Evolutionary conservation across 1,139 yeast species (phyloP), one percentile per base, ranked within the genome.

Genomic region (Saccharomyces pastorianus): DNA sequence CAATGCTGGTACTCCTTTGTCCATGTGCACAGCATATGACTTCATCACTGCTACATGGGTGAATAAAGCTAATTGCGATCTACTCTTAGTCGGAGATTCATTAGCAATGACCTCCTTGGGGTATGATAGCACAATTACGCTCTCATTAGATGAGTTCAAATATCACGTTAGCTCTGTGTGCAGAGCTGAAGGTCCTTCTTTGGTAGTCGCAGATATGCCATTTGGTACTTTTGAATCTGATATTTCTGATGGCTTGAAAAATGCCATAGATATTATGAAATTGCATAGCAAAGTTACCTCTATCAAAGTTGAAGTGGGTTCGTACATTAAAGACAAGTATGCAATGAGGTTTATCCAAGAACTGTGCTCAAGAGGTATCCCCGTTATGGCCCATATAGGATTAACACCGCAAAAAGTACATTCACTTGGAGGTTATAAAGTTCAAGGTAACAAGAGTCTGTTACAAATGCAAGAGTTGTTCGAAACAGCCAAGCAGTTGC

Each of bases 311-410:
- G 99, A 93, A 71, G 96, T 96, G 6, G 95, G 95, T 0, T 77
- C 82, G 4, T 71, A 88, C 28, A 76, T 83, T 0, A 69, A 75
- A 8, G 68, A 64, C 51, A 50, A 53, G 14, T 65, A 66, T 51
- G 60, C 69, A 1, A 47, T 64, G n/a, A 56, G 58, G n/a, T 55
- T 66, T 8, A 58, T 67, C 0, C 52, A 52, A 38, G 64, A 64
- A 42, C 47, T 68, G 11, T 58, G 64, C 47, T 58, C 66, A 2
- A 76, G 85, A 41, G 98, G 98, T 0, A 84, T 93, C 23, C 96
- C 97, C 0, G 91, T 91, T 1, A 79, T 90, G 75, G 98, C 95
- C 2, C 99, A 93, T 69, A 81, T 88, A 34, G 99, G 99, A 0
- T 75, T 93, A 46, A 88, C 96, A 6, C 99, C 99, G 1, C 99